A percentile compares a stretch with the other conserved stretches of the same genome.
Evolutionary conservation across 345 rosid species (phyloP).

Genomic region (Xanthoceras sorbifolium): DNA sequence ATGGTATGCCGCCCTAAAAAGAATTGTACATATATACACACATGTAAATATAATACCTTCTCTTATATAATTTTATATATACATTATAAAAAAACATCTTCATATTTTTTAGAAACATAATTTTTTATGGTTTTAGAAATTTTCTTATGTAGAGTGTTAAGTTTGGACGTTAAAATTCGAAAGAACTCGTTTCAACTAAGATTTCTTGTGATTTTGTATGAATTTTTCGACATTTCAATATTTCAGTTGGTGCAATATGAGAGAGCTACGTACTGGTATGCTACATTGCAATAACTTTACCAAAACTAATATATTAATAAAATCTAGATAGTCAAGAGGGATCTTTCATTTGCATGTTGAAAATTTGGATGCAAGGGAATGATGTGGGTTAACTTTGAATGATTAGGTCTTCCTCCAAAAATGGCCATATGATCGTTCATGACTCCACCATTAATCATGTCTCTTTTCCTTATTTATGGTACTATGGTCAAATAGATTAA

Average conservation of each 20-base stretch:
- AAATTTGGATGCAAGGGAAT: conserved; percentile 38
- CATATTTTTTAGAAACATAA: no score
- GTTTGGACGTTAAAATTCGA: no score
- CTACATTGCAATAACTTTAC: neutral
- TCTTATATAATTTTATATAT: neutral
- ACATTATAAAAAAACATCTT: neutral
- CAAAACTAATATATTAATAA: neutral
- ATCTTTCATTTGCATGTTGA: conserved; percentile 34
- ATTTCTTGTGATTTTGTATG: no score
- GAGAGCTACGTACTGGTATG: neutral
- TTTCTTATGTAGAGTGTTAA: no score
- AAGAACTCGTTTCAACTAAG: neutral
- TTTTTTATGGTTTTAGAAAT: no score
- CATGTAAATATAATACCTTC: neutral
- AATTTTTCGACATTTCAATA: no score
- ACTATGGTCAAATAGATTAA: neutral
- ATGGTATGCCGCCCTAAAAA: conserved; percentile 1
- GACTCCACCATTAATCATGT: conserved; percentile 15
- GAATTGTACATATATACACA: no score
- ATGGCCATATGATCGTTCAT: conserved; percentile 31
- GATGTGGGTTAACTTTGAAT: conserved; percentile 33
- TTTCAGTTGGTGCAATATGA: no score
- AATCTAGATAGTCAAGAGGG: neutral
- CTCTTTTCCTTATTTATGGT: conserved; percentile 14
- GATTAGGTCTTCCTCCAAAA: conserved; percentile 33